Evolutionary conservation across 2,329 filamentous ascomycete genomes (phyloP).

Genomic region (Talaromyces albobiverticillius): DNA sequence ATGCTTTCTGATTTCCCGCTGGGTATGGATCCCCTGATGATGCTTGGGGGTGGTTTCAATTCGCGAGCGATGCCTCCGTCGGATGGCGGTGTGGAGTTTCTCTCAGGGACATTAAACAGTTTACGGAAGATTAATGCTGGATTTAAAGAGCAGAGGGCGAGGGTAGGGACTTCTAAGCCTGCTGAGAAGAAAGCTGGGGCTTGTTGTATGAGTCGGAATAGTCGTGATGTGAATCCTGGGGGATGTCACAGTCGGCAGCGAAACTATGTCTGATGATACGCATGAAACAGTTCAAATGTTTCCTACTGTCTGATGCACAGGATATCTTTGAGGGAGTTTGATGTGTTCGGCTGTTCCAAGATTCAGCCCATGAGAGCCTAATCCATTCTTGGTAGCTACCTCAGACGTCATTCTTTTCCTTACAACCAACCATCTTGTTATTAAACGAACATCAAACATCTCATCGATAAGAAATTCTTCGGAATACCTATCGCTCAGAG

Average conservation of each 20-base stretch:
- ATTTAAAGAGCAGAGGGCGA: constrained; percentile 22
- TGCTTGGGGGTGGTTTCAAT: constrained; percentile 16
- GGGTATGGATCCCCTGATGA: constrained; percentile 14
- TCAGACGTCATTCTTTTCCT: no score
- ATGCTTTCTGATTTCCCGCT: constrained; percentile 12
- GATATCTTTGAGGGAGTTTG: no score
- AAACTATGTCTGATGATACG: background rate
- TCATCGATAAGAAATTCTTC: no score
- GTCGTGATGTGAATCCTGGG: background rate
- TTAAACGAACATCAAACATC: no score
- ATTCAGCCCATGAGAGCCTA: no score
- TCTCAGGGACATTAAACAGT: constrained; percentile 45
- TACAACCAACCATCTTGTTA: no score
- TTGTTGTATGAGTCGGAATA: constrained; percentile 11
- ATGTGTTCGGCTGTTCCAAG: background rate
- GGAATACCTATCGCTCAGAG: no score
- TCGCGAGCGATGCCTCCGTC: constrained; percentile 7
- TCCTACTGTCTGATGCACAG: no score
- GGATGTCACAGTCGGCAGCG: background rate
- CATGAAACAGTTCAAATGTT: no score
- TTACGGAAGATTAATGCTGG: constrained; percentile 44
- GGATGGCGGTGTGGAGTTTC: constrained; percentile 34
- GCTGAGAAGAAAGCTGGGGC: constrained; percentile 8
- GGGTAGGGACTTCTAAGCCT: background rate
- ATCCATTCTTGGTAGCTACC: no score